Percentiles rank a stretch among this genome's conserved stretches.
phyloP scores from a whole-genome alignment of 805 yeast genomes.

The Ogataea haglerorum region DNA sequence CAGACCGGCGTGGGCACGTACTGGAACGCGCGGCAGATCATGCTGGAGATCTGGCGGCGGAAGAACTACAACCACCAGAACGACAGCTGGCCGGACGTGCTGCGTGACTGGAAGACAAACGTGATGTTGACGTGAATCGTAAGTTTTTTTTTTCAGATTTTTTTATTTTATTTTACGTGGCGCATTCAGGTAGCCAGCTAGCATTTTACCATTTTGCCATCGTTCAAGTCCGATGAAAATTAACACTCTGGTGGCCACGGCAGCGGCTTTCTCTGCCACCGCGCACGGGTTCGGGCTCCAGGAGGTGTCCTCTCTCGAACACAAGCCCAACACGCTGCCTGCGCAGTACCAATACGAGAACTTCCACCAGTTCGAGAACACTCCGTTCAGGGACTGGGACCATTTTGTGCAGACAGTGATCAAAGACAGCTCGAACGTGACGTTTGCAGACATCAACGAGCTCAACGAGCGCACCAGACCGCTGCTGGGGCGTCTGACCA shows the following conservation, averaged over 20 bases:
- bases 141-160: neutral
- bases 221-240: conserved; percentile 2
- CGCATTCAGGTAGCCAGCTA: conserved; percentile 1
- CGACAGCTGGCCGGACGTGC: conserved; percentile 76
- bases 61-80: conserved; percentile 54
- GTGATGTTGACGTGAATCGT: conserved; percentile 55
- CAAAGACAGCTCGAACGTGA: conserved; percentile 30
- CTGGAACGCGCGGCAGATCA: conserved; percentile 82
- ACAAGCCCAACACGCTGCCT: conserved; percentile 22
- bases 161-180: conserved; percentile 8
- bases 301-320: conserved; percentile 21
- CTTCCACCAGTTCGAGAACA: conserved; percentile 30
- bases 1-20: conserved; percentile 69
- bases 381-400: conserved; percentile 29
- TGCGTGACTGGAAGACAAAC: conserved; percentile 82
- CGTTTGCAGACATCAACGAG: conserved; percentile 46
- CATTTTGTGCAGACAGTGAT: conserved; percentile 23
- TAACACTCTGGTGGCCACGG: neutral
- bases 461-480: conserved; percentile 54
- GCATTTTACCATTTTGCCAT: neutral
- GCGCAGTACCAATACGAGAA: conserved; percentile 26
- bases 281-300: conserved; percentile 12
- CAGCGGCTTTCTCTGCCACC: neutral
- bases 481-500: conserved; percentile 52
- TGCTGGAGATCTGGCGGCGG: conserved; percentile 83